Base-by-base conservation (phyloP, 176 grass and related monocot species). In the Aegilops sharonensis region DNA sequence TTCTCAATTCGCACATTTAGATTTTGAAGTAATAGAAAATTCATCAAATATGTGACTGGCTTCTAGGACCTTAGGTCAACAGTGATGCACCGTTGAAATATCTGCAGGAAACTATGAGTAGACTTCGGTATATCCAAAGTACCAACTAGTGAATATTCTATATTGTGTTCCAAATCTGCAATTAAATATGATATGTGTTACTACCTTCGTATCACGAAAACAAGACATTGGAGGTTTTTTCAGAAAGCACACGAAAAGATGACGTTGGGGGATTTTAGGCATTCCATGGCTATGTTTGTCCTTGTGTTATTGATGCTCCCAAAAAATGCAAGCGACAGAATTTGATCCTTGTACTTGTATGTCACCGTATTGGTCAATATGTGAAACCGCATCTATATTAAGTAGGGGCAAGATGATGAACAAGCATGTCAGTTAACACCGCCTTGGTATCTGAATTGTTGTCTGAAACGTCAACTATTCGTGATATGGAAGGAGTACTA, bases 21-120 rank as follows among this genome's bases (percentile, higher is more conserved):
- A 10, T 50, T 37, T 68, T 10, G 0, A 63, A 24, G 4, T 29
- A 52, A 68, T 20, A 68, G 15, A 35, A 68, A 24, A 43, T 59
- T 10, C 1, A 64, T 24, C 34, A 66, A 42, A 56, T 78, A 90
- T 77, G 35, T 5, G 11, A n/a, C 20, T 75, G 63, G 2, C 9
- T 61, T 81, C 74, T 81, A 75, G 43, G 34, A 76, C 25, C 40
- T 50, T 80, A 80, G 65, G 21, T 84, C 45, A 37, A 40, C 32
- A 76, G 17, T 17, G 24, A 10, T 40, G 39, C 64, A 64, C 12
- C 11, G 30, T 15, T 60, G 11, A 67, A 79, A 80, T 80, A 69
- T 85, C 63, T 68, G 36, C 78, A 77, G 45, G 13, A 62, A 62
- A 21, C 61, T 85, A 36, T 56, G 20, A 70, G 25, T 71, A 20